These are phyloP conservation scores for Cutaneotrichosporon dermatis DNA, from an alignment of 1,284 basidiomycete genomes.

Conservation along the genomic window DNA sequence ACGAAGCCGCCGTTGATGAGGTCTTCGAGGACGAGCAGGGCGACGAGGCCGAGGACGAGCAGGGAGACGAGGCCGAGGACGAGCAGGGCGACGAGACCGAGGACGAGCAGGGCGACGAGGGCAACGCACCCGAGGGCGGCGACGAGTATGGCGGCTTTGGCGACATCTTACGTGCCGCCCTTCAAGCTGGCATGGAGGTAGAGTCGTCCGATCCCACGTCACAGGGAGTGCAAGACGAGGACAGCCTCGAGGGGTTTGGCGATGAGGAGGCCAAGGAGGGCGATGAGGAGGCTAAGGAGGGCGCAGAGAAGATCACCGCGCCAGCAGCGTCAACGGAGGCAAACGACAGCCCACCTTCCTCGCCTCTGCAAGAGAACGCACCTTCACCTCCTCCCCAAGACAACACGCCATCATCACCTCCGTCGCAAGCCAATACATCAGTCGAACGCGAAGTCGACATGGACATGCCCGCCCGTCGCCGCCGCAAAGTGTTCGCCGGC, in stretches of 20 bases:
- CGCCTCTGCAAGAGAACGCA: too few species aligned
- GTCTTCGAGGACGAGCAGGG: too few species aligned
- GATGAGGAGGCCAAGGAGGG: not conserved
- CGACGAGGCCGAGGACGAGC: not conserved
- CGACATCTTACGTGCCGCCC: constrained; percentile 1
- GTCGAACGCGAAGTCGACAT: not conserved
- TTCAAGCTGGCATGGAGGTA: too few species aligned
- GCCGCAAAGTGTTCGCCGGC: constrained; percentile 3
- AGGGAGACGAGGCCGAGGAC: not conserved
- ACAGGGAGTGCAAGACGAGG: too few species aligned
- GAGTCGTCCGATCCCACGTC: too few species aligned
- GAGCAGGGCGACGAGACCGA: not conserved
- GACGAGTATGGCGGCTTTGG: not conserved
- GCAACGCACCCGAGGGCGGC: not conserved
- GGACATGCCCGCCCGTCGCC: not conserved
- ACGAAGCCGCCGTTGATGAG: not conserved
- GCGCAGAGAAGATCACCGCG: not conserved
- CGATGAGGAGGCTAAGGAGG: not conserved
- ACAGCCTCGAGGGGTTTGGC: too few species aligned
- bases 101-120: not conserved
- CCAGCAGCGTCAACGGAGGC: not conserved
- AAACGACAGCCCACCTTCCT: not conserved
- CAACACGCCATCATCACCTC: not conserved
- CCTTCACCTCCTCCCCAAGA: not conserved
- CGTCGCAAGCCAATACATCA: not conserved